Percentiles rank a stretch among this genome's conserved stretches.
Evolutionary conservation across 257 asterid species (phyloP).

Genomic region (Cruciata laevipes): DNA sequence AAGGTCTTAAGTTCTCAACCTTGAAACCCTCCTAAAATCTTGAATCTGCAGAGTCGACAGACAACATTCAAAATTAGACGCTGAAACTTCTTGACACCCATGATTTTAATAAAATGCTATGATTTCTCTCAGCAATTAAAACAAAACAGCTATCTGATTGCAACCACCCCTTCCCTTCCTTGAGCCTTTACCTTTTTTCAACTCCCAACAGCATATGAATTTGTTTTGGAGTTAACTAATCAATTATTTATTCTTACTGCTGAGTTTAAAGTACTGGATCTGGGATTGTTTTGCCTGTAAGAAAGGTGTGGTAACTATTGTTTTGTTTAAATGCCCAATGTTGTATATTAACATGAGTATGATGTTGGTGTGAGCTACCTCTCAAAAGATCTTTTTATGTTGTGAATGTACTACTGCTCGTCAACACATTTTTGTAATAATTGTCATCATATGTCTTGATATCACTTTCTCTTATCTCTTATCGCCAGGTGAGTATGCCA

Average conservation of each 20-base stretch:
- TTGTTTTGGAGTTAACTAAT: too few species aligned
- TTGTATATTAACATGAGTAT: background rate
- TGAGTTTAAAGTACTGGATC: background rate
- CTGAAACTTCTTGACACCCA: too few species aligned
- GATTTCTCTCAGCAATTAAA: too few species aligned
- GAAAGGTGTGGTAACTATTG: background rate
- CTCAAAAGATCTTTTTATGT: background rate
- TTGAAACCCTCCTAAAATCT: too few species aligned
- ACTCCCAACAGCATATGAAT: too few species aligned
- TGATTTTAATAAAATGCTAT: too few species aligned
- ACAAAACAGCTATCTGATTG: too few species aligned
- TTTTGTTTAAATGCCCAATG: background rate
- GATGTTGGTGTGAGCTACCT: background rate
- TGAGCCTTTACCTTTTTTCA: too few species aligned
- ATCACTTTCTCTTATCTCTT: constrained; percentile 1
- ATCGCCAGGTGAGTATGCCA: constrained; percentile 83
- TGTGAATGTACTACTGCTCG: background rate
- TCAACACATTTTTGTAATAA: background rate
- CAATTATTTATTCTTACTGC: too few species aligned
- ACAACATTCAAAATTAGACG: too few species aligned
- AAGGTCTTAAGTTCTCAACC: background rate
- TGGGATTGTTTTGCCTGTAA: background rate
- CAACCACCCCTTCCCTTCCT: too few species aligned
- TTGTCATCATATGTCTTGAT: constrained; percentile 3
- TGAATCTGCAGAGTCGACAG: too few species aligned